A percentile compares a stretch with the other conserved stretches of the same genome.
phyloP scores from a whole-genome alignment of 495 filamentous ascomycete species.

The Penicillium paxilli region DNA sequence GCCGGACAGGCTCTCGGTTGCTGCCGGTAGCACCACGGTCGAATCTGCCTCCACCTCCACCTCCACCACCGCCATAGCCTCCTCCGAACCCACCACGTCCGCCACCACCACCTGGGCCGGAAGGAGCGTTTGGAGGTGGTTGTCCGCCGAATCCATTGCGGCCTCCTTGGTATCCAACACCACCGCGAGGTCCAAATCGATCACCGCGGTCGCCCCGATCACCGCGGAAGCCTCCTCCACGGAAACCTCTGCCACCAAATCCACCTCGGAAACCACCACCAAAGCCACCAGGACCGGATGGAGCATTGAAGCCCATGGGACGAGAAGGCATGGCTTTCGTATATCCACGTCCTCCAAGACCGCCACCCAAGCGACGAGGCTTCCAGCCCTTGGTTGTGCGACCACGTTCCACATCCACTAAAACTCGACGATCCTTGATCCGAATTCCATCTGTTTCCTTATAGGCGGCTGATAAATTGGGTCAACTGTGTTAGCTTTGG shows the following conservation, averaged over 20 bases:
- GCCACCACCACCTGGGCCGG: constrained; percentile 70
- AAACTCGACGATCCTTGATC: constrained; percentile 87
- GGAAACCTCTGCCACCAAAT: constrained; percentile 51
- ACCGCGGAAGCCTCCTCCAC: constrained; percentile 61
- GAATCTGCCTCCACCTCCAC: constrained; percentile 44
- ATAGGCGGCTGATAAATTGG: constrained; percentile 62
- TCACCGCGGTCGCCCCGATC: constrained; percentile 42
- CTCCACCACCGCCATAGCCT: constrained; percentile 24
- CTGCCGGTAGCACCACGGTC: constrained; percentile 53
- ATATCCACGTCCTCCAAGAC: constrained; percentile 88
- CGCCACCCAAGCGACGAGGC: constrained; percentile 87
- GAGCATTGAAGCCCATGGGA: constrained; percentile 63
- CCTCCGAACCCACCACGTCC: constrained; percentile 49
- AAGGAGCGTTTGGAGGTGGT: constrained; percentile 75
- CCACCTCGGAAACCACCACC: constrained; percentile 68
- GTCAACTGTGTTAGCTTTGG: constrained; percentile 34
- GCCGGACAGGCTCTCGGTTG: constrained; percentile 55
- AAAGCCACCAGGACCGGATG: constrained; percentile 66
- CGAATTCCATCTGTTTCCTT: constrained; percentile 88
- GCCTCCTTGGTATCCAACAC: constrained; percentile 61
- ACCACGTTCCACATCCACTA: constrained; percentile 95
- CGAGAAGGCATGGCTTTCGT: constrained; percentile 79
- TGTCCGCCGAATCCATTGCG: constrained; percentile 60
- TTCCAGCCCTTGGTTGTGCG: constrained; percentile 94
- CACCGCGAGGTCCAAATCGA: constrained; percentile 60